Percentiles rank a stretch among this genome's conserved stretches.
These are phyloP conservation scores for Lomentospora prolificans DNA, from an alignment of 2,329 filamentous ascomycete species.

Conservation along the genomic window DNA sequence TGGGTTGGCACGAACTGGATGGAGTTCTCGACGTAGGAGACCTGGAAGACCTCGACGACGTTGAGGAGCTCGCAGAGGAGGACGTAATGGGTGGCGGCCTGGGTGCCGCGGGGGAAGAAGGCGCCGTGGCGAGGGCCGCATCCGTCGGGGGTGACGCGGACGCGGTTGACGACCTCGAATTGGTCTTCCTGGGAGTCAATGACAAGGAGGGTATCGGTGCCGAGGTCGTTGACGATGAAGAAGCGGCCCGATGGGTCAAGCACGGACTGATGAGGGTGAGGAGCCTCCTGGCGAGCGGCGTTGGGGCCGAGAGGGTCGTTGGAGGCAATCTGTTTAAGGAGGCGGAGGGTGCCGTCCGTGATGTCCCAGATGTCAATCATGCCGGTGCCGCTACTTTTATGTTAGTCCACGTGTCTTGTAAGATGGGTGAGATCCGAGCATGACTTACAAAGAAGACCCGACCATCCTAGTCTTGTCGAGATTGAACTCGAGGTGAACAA, in stretches of 20 bases:
- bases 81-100: slow-evolving; percentile 32
- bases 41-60: slow-evolving; percentile 30
- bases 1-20: slow-evolving; percentile 27
- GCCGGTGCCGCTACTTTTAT: slow-evolving; percentile 21
- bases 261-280: slow-evolving; percentile 37
- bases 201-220: slow-evolving; percentile 35
- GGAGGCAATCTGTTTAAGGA: slow-evolving; percentile 27
- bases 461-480: slow-evolving; percentile 32
- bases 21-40: slow-evolving; percentile 25
- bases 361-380: slow-evolving; percentile 37
- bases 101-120: slow-evolving; percentile 29
- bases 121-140: slow-evolving; percentile 41
- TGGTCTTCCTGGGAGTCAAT: slow-evolving; percentile 32
- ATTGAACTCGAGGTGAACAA: slow-evolving; percentile 39
- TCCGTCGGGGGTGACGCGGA: slow-evolving; percentile 24
- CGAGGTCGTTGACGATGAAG: slow-evolving; percentile 38
- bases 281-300: slow-evolving; percentile 25
- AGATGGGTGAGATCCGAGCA: too few relatives aligned
- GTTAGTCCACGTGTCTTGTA: too few relatives aligned
- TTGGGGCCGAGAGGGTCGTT: slow-evolving; percentile 24
- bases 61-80: slow-evolving; percentile 37
- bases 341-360: slow-evolving; percentile 23
- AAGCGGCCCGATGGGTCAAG: slow-evolving; percentile 38
- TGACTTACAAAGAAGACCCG: slow-evolving; percentile 26
- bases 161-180: slow-evolving; percentile 26